These are phyloP conservation scores for Bauhinia variegata DNA, from an alignment of 306 rosid species.

Conservation along the genomic window DNA sequence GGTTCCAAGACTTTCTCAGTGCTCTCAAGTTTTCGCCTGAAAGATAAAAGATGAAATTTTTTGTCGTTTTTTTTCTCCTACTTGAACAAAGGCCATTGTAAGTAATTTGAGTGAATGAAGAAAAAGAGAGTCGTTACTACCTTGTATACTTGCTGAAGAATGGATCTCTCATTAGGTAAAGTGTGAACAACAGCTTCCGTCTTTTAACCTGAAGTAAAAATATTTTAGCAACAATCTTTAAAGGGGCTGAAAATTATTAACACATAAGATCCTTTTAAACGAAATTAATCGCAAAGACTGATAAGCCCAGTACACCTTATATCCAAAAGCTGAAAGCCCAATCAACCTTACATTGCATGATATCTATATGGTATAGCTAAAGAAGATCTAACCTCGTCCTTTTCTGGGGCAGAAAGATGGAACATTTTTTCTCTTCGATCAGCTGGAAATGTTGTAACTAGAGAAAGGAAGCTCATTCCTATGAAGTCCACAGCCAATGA, in stretches of 20 bases:
- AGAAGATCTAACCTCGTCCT: conserved; percentile 77
- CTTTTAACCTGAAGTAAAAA: conserved; percentile 64
- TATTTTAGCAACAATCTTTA: conserved; percentile 34
- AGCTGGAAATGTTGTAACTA: conserved; percentile 45
- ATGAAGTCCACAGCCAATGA: conserved; percentile 71
- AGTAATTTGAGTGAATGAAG: not conserved
- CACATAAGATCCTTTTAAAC: conserved; percentile 8
- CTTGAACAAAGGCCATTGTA: conserved; percentile 10
- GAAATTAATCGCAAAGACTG: conserved; percentile 7
- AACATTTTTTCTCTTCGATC: conserved; percentile 46
- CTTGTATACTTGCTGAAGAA: conserved; percentile 86
- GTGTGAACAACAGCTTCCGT: conserved; percentile 75
- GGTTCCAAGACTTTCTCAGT: conserved; percentile 70
- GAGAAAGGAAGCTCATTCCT: conserved; percentile 65
- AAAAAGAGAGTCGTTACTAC: conserved; percentile 36
- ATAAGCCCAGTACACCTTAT: not conserved
- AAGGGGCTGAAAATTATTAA: conserved; percentile 3
- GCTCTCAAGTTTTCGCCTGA: conserved; percentile 76
- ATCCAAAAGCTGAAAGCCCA: not conserved
- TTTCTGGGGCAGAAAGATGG: conserved; percentile 67
- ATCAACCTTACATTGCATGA: no score
- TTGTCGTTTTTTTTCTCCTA: conserved; percentile 1
- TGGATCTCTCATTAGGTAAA: conserved; percentile 97
- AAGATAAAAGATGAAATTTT: conserved; percentile 10
- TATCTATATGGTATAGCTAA: conserved; percentile 14